A percentile compares a stretch with the other conserved stretches of the same genome.
Evolutionary conservation across 2,329 filamentous ascomycete genomes (phyloP).

Genomic region (Pseudophaeomoniella oleicola): DNA sequence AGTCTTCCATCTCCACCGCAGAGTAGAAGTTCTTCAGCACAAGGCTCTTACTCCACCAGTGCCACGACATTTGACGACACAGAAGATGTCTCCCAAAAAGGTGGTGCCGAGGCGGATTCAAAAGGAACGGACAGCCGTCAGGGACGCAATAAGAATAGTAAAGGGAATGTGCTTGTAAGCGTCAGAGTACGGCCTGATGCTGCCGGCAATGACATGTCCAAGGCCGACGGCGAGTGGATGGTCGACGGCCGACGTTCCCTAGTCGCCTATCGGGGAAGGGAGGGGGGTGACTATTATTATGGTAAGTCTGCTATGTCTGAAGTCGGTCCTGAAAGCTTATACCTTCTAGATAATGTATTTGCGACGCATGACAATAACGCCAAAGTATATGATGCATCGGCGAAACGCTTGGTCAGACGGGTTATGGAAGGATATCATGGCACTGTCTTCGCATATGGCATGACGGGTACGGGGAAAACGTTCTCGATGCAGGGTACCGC

Average conservation of each 20-base stretch:
- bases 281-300: slow-evolving; percentile 85
- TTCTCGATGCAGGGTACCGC: slow-evolving; percentile 99
- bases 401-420: slow-evolving; percentile 82
- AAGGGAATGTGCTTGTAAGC: slow-evolving; percentile 92
- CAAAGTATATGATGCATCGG: slow-evolving; percentile 83
- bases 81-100: slow-evolving; percentile 35
- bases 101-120: slow-evolving; percentile 12
- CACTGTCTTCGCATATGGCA: slow-evolving; percentile 96
- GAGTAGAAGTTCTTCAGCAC: slow-evolving; percentile 80
- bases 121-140: slow-evolving; percentile 14
- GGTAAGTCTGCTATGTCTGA: slow-evolving; percentile 50
- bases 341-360: slow-evolving; percentile 75
- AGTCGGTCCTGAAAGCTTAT: background rate
- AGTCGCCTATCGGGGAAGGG: slow-evolving; percentile 72
- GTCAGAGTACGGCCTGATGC: slow-evolving; percentile 82
- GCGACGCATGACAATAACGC: slow-evolving; percentile 86
- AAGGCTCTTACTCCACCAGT: slow-evolving; percentile 83
- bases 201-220: slow-evolving; percentile 44
- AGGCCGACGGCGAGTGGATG: slow-evolving; percentile 73
- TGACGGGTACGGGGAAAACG: slow-evolving; percentile 97
- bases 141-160: slow-evolving; percentile 48
- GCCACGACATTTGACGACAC: slow-evolving; percentile 78
- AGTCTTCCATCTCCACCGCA: slow-evolving; percentile 71
- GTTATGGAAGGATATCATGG: slow-evolving; percentile 99
- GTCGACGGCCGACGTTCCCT: slow-evolving; percentile 72